phyloP scores from a whole-genome alignment of 2,329 filamentous ascomycete species.

The Calonectria fujianensis region DNA sequence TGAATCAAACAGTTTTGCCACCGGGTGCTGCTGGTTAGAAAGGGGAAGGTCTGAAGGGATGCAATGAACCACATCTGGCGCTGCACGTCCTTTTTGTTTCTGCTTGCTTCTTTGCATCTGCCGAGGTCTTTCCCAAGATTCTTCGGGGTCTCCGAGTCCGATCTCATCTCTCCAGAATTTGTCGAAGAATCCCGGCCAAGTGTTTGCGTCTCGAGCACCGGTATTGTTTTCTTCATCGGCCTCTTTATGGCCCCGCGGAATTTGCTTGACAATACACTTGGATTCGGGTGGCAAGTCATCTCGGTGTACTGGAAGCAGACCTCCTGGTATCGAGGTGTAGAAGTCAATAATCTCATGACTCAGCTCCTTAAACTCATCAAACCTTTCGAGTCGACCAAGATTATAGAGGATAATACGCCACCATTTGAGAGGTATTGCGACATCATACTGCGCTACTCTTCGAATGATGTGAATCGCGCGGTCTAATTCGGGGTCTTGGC shows the following conservation, averaged over 20 bases:
- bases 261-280: background rate
- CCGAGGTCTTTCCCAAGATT: background rate
- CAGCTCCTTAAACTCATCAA: conserved; percentile 67
- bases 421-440: conserved; percentile 60
- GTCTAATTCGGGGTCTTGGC: conserved; percentile 53
- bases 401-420: conserved; percentile 68
- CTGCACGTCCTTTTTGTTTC: background rate
- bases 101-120: background rate
- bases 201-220: background rate
- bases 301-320: conserved; percentile 65
- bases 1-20: conserved; percentile 67
- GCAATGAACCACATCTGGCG: conserved; percentile 37
- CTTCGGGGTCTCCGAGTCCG: conserved; percentile 36
- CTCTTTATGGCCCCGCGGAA: background rate
- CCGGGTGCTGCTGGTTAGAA: conserved; percentile 65
- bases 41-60: conserved; percentile 65
- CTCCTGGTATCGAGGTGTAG: conserved; percentile 57
- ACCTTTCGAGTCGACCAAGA: conserved; percentile 65
- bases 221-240: background rate
- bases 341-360: conserved; percentile 65
- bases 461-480: conserved; percentile 57
- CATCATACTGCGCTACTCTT: conserved; percentile 56
- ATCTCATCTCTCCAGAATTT: conserved; percentile 52
- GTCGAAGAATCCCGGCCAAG: conserved; percentile 40
- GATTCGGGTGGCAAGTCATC: conserved; percentile 62